Evolutionary conservation across 371 early-diverging fungal genomes (phyloP), one percentile per base, ranked within the genome.

Genomic region (Globomyces sp.): DNA sequence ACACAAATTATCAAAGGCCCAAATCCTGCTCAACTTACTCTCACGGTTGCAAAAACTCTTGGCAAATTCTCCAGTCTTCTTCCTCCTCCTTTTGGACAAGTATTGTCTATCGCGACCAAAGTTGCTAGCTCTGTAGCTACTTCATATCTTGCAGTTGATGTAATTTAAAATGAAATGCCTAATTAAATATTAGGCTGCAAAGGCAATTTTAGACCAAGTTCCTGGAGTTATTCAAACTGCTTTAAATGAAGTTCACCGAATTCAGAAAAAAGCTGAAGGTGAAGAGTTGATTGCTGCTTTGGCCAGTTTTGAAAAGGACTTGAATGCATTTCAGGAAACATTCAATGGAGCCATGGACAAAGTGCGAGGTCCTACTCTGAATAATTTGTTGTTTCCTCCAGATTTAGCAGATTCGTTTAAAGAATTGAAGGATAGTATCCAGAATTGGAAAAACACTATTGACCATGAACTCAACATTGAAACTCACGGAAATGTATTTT

Each of bases 221-320:
- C 49, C 49, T 11, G 49, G 11, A 34, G 49, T 49, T 11, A n/a
- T 49, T n/a, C n/a, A n/a, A n/a, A 34, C 49, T 11, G 49, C 49
- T 11, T 34, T 49, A 34, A 34, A 49, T 34, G 49, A 49, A 49
- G 11, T 11, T 34, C 0, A 34, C 49, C 49, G 49, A n/a, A 49
- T 49, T 34, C 11, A 34, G 13, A 49, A 49, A 49, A 49, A 49
- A n/a, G 49, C 49, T 11, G n/a, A 49, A 49, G 11, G n/a, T 34
- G 13, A 34, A n/a, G 11, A 49, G n/a, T 34, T 49, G 49, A 49
- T 34, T 11, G 13, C 49, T 49, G 49, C 49, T 34, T 34, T 49
- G 49, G 49, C 11, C 49, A 49, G 13, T 11, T 49, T 49, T 49
- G 49, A 49, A 49, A 34, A n/a, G n/a, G 49, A 49, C 49, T 34